Evolutionary conservation across 805 yeast species (phyloP).

Genomic region (Starmerella khaoyaiensis): DNA sequence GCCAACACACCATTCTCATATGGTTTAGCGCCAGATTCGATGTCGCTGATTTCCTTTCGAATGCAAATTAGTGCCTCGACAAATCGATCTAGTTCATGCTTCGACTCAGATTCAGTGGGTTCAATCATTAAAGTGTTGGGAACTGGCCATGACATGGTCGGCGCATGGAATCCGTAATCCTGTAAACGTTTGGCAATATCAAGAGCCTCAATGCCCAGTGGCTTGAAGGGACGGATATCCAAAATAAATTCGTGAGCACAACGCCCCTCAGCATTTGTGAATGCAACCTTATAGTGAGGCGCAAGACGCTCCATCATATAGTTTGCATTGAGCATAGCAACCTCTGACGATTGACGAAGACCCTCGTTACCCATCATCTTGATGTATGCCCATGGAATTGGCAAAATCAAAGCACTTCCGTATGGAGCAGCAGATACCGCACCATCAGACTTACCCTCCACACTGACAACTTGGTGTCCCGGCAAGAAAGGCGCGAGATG

Average conservation of each 20-base stretch:
- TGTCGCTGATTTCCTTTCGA: constrained; percentile 64
- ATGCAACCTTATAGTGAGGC: constrained; percentile 61
- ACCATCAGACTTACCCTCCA: constrained; percentile 28
- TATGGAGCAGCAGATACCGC: constrained; percentile 89
- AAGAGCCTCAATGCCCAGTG: constrained; percentile 76
- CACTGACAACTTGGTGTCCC: constrained; percentile 47
- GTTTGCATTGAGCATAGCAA: constrained; percentile 91
- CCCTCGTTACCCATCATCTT: constrained; percentile 84
- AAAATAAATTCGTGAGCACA: constrained; percentile 96
- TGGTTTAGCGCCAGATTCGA: constrained; percentile 49
- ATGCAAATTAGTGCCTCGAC: constrained; percentile 76
- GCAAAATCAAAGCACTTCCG: constrained; percentile 87
- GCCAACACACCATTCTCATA: constrained; percentile 53
- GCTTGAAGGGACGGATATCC: constrained; percentile 75
- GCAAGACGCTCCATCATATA: constrained; percentile 77
- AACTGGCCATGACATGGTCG: constrained; percentile 97
- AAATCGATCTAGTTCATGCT: constrained; percentile 80
- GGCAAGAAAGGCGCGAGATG: constrained; percentile 79
- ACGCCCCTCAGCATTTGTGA: constrained; percentile 50
- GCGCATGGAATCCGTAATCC: constrained; percentile 98
- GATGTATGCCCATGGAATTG: constrained; percentile 89
- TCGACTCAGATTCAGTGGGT: constrained; percentile 91
- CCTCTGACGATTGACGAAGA: constrained; percentile 70
- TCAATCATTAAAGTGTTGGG: constrained; percentile 96
- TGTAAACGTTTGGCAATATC: constrained; percentile 94